Percentiles rank a stretch among this genome's conserved stretches.
These are phyloP conservation scores for Leccinum subrobustum DNA, from an alignment of 1,284 basidiomycete genomes.

Conservation along the genomic window DNA sequence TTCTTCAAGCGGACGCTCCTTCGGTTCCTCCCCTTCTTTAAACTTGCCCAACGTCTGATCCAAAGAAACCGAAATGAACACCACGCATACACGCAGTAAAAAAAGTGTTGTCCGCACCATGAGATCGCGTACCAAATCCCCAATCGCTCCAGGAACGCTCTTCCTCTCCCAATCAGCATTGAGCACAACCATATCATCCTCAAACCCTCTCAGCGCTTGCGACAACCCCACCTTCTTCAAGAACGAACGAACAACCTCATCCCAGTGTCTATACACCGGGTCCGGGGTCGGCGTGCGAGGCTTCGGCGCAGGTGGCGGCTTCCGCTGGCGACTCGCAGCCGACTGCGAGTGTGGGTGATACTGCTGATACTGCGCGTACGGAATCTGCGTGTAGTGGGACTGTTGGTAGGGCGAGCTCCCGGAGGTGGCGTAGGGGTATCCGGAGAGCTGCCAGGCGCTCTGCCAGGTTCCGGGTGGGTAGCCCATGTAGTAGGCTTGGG, in stretches of 20 bases:
- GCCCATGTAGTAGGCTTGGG: slow-evolving; percentile 34
- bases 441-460: slow-evolving; percentile 34
- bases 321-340: slow-evolving; percentile 27
- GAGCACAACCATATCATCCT: slow-evolving; percentile 67
- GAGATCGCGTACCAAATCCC: slow-evolving; percentile 50
- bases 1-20: slow-evolving; percentile 49
- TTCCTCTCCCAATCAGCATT: slow-evolving; percentile 63
- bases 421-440: slow-evolving; percentile 32
- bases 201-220: slow-evolving; percentile 60
- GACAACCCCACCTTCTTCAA: slow-evolving; percentile 53
- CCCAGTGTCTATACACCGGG: slow-evolving; percentile 57
- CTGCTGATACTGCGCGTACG: slow-evolving; percentile 35
- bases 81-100: not conserved
- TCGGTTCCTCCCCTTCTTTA: slow-evolving; percentile 24
- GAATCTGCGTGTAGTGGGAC: slow-evolving; percentile 33
- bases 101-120: slow-evolving; percentile 41
- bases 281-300: slow-evolving; percentile 38
- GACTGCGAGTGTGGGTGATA: slow-evolving; percentile 26
- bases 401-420: slow-evolving; percentile 34
- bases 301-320: slow-evolving; percentile 21
- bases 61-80: slow-evolving; percentile 3
- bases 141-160: slow-evolving; percentile 53
- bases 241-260: slow-evolving; percentile 55
- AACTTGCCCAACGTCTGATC: slow-evolving; percentile 26
- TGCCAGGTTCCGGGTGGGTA: slow-evolving; percentile 33